phyloP scores from a whole-genome alignment of 768 basidiomycete genomes.

The Phaffia australis region DNA sequence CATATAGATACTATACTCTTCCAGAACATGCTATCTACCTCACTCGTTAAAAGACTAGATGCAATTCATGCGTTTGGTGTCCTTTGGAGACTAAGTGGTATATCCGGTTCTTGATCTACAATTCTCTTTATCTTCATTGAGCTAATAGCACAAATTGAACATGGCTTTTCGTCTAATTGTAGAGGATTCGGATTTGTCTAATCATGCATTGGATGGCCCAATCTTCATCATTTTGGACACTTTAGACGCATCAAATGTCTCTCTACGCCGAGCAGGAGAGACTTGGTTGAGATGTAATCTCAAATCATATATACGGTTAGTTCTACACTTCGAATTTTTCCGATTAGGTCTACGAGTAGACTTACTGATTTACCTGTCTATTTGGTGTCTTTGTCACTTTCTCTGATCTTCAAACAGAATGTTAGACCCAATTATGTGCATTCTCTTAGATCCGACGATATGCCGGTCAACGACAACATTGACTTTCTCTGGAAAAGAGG shows the following conservation, averaged over 20 bases:
- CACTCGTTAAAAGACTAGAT: slow-evolving; percentile 44
- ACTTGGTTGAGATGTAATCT: slow-evolving; percentile 96
- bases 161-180: not conserved
- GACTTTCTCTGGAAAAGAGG: slow-evolving; percentile 52
- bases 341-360: not conserved
- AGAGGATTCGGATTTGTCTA: slow-evolving; percentile 76
- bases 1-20: slow-evolving; percentile 73
- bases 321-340: not conserved
- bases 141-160: not conserved
- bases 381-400: not conserved
- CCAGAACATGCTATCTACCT: slow-evolving; percentile 53
- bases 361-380: not conserved
- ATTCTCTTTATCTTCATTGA: not conserved
- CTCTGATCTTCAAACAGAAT: slow-evolving; percentile 3
- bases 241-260: slow-evolving; percentile 63
- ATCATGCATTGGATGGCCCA: slow-evolving; percentile 70
- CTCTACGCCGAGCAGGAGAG: slow-evolving; percentile 66
- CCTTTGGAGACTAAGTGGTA: slow-evolving; percentile 80
- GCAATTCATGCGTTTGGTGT: slow-evolving; percentile 82
- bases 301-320: slow-evolving; percentile 78
- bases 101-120: slow-evolving; percentile 25
- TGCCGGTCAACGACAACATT: slow-evolving; percentile 41
- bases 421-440: slow-evolving; percentile 38
- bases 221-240: slow-evolving; percentile 80
- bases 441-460: slow-evolving; percentile 61